These are phyloP conservation scores for Candida sp. DNA, from an alignment of 1,139 yeast species.

Conservation along the genomic window DNA sequence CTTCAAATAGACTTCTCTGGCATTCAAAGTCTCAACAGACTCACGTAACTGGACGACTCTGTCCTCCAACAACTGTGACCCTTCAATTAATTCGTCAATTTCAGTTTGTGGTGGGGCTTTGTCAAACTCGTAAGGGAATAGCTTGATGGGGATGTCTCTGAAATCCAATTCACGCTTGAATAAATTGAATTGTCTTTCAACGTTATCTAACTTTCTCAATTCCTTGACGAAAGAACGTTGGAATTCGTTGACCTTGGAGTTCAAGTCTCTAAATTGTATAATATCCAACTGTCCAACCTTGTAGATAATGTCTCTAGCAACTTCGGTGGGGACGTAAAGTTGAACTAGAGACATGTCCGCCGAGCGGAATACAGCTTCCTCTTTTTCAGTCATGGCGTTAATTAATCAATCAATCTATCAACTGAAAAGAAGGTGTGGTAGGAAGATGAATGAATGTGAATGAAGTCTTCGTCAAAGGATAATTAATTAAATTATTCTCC, in stretches of 20 bases:
- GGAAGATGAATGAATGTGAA: neutral
- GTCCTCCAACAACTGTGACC: constrained; percentile 57
- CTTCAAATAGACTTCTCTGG: constrained; percentile 39
- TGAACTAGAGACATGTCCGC: constrained; percentile 85
- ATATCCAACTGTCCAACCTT: constrained; percentile 66
- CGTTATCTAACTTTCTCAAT: constrained; percentile 67
- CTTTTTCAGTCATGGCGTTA: constrained; percentile 28
- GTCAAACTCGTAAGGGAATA: constrained; percentile 48
- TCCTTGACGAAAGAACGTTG: constrained; percentile 77
- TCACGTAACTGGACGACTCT: constrained; percentile 45
- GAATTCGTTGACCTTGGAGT: constrained; percentile 67
- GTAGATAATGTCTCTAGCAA: constrained; percentile 66
- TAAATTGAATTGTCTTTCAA: constrained; percentile 64
- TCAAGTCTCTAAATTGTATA: constrained; percentile 73
- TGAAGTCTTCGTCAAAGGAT: too few relatives aligned
- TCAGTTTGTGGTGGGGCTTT: constrained; percentile 57
- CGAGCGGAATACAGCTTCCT: constrained; percentile 80
- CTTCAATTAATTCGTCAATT: constrained; percentile 76
- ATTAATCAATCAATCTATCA: neutral
- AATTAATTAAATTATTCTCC: too few relatives aligned
- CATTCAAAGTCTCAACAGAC: constrained; percentile 37
- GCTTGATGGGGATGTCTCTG: constrained; percentile 47
- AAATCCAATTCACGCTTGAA: constrained; percentile 53
- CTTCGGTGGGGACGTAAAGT: constrained; percentile 74
- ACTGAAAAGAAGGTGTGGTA: neutral